Conservation (phyloP, 257 asterid species). For the Coffea eugenioides region DNA sequence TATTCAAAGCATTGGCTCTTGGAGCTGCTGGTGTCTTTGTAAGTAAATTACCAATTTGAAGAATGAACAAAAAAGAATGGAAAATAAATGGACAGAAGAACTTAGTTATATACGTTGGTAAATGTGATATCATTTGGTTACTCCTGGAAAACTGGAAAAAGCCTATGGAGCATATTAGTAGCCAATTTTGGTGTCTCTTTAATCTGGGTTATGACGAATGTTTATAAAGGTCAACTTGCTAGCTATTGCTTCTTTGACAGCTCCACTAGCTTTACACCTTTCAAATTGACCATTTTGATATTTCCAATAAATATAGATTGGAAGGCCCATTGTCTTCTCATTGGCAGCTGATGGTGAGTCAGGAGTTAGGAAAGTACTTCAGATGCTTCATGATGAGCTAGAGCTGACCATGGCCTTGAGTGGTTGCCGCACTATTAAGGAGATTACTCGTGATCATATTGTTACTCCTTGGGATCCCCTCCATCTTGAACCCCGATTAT, state of each 20-base stretch:
- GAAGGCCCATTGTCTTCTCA: conserved; percentile 65
- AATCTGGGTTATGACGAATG: too few relatives aligned
- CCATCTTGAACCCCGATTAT: conserved; percentile 45
- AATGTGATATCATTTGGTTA: too few relatives aligned
- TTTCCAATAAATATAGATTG: conserved; percentile 41
- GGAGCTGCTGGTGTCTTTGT: conserved; percentile 87
- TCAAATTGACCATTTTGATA: neutral
- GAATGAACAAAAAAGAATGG: too few relatives aligned
- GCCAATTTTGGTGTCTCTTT: too few relatives aligned
- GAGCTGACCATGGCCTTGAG: conserved; percentile 85
- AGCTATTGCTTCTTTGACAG: too few relatives aligned
- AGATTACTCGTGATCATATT: conserved; percentile 64
- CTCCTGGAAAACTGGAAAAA: too few relatives aligned
- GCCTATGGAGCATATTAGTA: too few relatives aligned
- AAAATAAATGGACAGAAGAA: too few relatives aligned
- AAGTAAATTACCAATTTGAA: conserved; percentile 28
- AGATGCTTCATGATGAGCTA: conserved; percentile 72
- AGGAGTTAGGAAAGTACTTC: conserved; percentile 68
- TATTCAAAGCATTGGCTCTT: conserved; percentile 79
- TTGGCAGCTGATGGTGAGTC: conserved; percentile 74
- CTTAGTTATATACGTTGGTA: too few relatives aligned
- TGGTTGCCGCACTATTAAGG: conserved; percentile 69
- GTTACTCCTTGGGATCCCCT: conserved; percentile 51
- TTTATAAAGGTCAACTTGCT: too few relatives aligned
- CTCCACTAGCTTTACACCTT: too few relatives aligned